A percentile compares a stretch with the other conserved stretches of the same genome.
phyloP scores from a whole-genome alignment of 495 filamentous ascomycete genomes.

The Hypoxylon fuscum region DNA sequence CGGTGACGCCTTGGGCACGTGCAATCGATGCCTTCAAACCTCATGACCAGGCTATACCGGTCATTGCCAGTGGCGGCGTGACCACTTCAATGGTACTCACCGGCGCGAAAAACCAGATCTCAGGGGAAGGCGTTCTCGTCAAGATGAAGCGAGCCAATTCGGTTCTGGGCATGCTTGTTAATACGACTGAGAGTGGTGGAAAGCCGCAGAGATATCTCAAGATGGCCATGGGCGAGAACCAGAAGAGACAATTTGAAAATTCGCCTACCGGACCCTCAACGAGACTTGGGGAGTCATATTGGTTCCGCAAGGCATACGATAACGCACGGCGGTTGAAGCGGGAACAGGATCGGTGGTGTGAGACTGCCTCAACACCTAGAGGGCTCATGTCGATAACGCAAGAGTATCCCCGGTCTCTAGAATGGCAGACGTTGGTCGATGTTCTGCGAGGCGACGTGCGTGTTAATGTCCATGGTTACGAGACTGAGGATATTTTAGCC shows the following conservation, averaged over 20 bases:
- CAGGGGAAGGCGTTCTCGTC: slow-evolving; percentile 61
- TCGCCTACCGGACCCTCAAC: slow-evolving; percentile 38
- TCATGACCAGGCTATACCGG: slow-evolving; percentile 52
- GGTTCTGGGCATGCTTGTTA: slow-evolving; percentile 60
- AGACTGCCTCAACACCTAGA: slow-evolving; percentile 39
- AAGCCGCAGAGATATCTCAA: slow-evolving; percentile 62
- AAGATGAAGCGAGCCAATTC: slow-evolving; percentile 53
- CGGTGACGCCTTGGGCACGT: slow-evolving; percentile 57
- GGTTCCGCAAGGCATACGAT: slow-evolving; percentile 58
- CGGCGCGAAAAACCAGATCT: slow-evolving; percentile 64
- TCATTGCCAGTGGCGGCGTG: slow-evolving; percentile 64
- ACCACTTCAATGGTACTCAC: slow-evolving; percentile 65
- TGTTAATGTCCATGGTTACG: slow-evolving; percentile 65
- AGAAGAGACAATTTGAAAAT: slow-evolving; percentile 52
- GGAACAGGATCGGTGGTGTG: slow-evolving; percentile 60
- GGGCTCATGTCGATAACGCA: slow-evolving; percentile 5
- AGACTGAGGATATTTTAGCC: slow-evolving; percentile 59
- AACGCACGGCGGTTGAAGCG: slow-evolving; percentile 52
- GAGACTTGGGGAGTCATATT: slow-evolving; percentile 31
- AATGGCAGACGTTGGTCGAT: slow-evolving; percentile 59
- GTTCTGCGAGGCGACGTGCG: slow-evolving; percentile 60
- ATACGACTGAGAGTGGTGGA: slow-evolving; percentile 49
- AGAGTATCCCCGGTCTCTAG: slow-evolving; percentile 52
- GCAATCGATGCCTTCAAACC: slow-evolving; percentile 60
- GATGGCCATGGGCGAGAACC: slow-evolving; percentile 68